Conservation (phyloP, 2,329 filamentous ascomycete genomes). For the Alternaria sp. region DNA sequence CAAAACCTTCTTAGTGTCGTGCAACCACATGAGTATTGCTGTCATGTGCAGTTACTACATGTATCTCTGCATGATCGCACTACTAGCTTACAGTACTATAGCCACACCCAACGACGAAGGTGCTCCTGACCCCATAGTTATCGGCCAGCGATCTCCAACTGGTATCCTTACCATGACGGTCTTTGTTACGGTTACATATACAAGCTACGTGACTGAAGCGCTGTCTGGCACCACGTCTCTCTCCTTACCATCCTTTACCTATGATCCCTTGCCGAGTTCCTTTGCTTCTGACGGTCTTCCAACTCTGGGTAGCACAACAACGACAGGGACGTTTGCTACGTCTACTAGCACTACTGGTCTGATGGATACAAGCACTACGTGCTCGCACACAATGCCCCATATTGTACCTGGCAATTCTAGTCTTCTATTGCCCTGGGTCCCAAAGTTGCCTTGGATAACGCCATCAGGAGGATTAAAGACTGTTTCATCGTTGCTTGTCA, state of each 20-base stretch:
- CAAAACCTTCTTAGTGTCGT: neutral
- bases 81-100: neutral
- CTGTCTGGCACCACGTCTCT: neutral
- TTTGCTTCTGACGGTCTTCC: neutral
- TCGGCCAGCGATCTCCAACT: neutral
- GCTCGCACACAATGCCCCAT: slow-evolving; percentile 8
- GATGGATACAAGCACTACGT: neutral
- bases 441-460: neutral
- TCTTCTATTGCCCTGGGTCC: neutral
- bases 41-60: neutral
- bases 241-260: neutral
- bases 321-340: neutral
- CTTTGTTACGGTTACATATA: slow-evolving; percentile 2
- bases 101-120: neutral
- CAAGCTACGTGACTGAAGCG: neutral
- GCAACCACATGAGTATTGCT: neutral
- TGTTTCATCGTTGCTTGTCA: neutral
- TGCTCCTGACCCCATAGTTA: neutral
- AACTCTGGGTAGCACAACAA: neutral
- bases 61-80: neutral
- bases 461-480: neutral
- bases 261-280: neutral
- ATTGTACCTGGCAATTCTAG: neutral
- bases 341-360: neutral
- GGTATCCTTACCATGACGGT: neutral